Percentiles rank a stretch among this genome's conserved stretches.
Evolutionary conservation across 805 yeast genomes (phyloP).

Genomic region (Wickerhamiella cacticola): DNA sequence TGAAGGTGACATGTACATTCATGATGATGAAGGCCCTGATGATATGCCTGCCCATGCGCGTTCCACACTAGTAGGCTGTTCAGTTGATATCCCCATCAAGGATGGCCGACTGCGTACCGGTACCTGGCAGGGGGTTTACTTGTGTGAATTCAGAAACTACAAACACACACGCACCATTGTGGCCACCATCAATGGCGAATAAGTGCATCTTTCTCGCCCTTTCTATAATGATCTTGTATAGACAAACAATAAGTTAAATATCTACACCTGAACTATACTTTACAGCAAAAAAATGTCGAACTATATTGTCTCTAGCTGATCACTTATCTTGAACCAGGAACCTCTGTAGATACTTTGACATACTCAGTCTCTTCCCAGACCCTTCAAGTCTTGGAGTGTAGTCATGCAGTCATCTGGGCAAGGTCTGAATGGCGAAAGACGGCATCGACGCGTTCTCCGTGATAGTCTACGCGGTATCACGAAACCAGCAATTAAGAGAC

Average conservation of each 20-base stretch:
- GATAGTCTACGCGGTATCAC: conserved; percentile 99
- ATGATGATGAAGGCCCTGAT: conserved; percentile 64
- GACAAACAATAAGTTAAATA: too few relatives aligned
- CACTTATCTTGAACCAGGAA: background rate
- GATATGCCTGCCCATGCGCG: conserved; percentile 79
- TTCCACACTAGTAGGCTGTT: conserved; percentile 47
- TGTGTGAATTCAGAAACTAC: conserved; percentile 58
- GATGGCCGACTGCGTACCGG: conserved; percentile 61
- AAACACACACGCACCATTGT: conserved; percentile 53
- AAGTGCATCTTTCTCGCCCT: too few relatives aligned
- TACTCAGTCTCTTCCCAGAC: too few relatives aligned
- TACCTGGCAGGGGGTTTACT: conserved; percentile 78
- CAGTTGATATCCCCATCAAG: conserved; percentile 53
- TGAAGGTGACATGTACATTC: conserved; percentile 45
- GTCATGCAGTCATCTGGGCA: conserved; percentile 1
- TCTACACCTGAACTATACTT: too few relatives aligned
- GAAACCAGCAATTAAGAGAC: conserved; percentile 98
- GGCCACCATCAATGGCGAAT: conserved; percentile 59
- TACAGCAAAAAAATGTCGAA: too few relatives aligned
- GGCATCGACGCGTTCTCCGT: conserved; percentile 33
- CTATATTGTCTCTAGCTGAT: background rate
- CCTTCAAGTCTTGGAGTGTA: background rate
- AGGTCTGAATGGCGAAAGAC: background rate
- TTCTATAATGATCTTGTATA: too few relatives aligned
- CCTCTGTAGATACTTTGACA: too few relatives aligned